Base-by-base conservation (phyloP, 371 early-diverging fungal species). In the Syncephalastrum contaminatum region DNA sequence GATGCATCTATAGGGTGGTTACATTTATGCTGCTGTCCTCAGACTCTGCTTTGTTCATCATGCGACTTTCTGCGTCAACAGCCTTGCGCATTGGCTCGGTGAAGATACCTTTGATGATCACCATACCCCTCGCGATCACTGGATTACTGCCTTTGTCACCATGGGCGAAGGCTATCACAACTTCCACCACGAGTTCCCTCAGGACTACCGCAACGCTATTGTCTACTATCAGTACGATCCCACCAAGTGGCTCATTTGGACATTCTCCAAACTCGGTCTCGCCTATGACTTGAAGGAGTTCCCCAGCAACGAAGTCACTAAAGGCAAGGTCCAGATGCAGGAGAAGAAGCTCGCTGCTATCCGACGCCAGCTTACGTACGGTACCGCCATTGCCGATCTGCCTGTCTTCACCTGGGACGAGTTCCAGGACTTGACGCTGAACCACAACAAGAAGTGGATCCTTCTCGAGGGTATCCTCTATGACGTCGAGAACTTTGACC, bases 171-270 rank as follows among this genome's bases (percentile, higher is more conserved):
- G 91, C 8, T 91, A 91, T 69, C 93, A 91, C 83, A 91, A 92
- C 74, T 91, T 91, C 81, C 94, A 94, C 60, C 96, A 95, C 77
- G 91, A 95, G 73, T 97, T 95, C 83, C 97, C 97, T 54, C 83
- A 87, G 58, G 97, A 97, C 77, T 97, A 93, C 77, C 89, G 97
- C 58, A 97, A 97, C 64, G 96, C 94, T 45, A 90, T 97, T 72
- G 65, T 75, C 57, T 89, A 81, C 62, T 86, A 85, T 58, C 95
- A 97, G 77, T 97, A 94, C 67, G 96, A 97, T 62, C 97, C 97
- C 20, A 95, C 97, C 63, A 97, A 95, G 72, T 96, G 96, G 96
- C 67, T 92, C 42, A 95, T 97, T 59, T 80, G 79, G 54, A 10
- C 72, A 12, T 63, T 70, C 47, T 82, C 89, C 15, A 67, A 77